Evolutionary conservation across 352 stramenopile genomes (phyloP), one percentile per base, ranked within the genome.

Genomic region (Globisporangium takayamanum): DNA sequence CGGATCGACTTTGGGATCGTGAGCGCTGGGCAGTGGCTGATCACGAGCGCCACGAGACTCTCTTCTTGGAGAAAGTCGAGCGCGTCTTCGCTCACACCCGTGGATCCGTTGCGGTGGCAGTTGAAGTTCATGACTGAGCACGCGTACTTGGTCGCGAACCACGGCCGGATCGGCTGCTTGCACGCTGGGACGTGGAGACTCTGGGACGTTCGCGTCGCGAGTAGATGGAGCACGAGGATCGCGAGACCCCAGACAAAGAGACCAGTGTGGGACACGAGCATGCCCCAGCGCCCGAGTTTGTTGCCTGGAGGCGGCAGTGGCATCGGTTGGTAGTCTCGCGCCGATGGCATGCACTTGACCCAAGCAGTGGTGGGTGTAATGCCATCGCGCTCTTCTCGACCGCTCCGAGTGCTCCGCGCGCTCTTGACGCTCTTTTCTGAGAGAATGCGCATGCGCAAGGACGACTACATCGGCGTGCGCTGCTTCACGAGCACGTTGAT

Each of bases 11-110:
- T 28, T 0, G 77, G 70, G 33, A 87, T 62, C 3, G 28, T 25
- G n/a, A 87, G 69, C 0, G 39, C 48, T 7, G 70, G 60, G 50
- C 77, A 87, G 54, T 87, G 77, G 30, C 60, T 67, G 39, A 84
- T 74, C 12, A 84, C 65, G 20, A 84, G 50, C 5, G 59, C 68
- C 0, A 57, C 57, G 26, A 79, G 50, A 26, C 62, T 72, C 49
- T 46, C 10, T 62, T 59, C 59, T 33, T 76, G 56, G 26, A 81
- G 57, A 25, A 76, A 64, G 10, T 51, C 56, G 2, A 74, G 50
- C 46, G 30, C 41, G 44, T 28, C 49, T 8, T 57, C 57, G 5
- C 37, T 57, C 39, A 63, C 42, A 60, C 63, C 41, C 22, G 39
- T 41, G 39, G 54, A 28, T 3, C 57, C 36, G 26, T 71, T 63